A percentile compares a stretch with the other conserved stretches of the same genome.
Evolutionary conservation across 257 asterid species (phyloP).

Genomic region (Scutellaria baicalensis): DNA sequence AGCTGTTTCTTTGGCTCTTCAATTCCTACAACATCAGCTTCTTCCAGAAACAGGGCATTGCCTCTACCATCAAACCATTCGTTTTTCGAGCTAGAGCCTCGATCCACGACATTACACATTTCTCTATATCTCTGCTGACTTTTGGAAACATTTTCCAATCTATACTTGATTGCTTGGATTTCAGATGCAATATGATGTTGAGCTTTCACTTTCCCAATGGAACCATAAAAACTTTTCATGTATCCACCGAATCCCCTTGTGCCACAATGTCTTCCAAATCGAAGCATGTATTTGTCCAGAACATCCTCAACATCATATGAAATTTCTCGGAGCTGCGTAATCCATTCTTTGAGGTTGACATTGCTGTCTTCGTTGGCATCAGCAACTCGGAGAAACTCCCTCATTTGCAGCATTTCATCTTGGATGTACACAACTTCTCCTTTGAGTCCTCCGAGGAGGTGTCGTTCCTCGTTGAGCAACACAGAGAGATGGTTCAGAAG

Average conservation of each 20-base stretch:
- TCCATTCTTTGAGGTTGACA: slow-evolving; percentile 22
- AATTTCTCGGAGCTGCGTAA: slow-evolving; percentile 28
- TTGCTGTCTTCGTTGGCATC: slow-evolving; percentile 22
- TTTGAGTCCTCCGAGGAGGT: slow-evolving; percentile 3
- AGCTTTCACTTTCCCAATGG: neutral
- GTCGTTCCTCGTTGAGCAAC: neutral
- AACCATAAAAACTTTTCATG: neutral
- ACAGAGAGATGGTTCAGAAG: slow-evolving; percentile 16
- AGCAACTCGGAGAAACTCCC: slow-evolving; percentile 27
- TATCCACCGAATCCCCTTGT: neutral
- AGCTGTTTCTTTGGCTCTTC: slow-evolving; percentile 22
- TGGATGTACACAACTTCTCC: slow-evolving; percentile 9
- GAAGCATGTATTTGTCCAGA: slow-evolving; percentile 27
- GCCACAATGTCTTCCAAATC: neutral
- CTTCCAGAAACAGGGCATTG: slow-evolving; percentile 19
- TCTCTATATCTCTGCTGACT: slow-evolving; percentile 1
- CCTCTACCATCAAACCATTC: slow-evolving; percentile 16
- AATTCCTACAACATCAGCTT: slow-evolving; percentile 30
- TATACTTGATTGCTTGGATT: slow-evolving; percentile 6
- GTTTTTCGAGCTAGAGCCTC: neutral
- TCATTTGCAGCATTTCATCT: slow-evolving; percentile 25
- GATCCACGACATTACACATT: neutral
- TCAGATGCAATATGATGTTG: slow-evolving; percentile 14
- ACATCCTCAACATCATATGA: slow-evolving; percentile 30
- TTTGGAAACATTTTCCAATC: slow-evolving; percentile 6